A percentile compares a stretch with the other conserved stretches of the same genome.
Evolutionary conservation across 225 moss, liverwort and hornwort genomes (phyloP).

Genomic region (Bryum argenteum): DNA sequence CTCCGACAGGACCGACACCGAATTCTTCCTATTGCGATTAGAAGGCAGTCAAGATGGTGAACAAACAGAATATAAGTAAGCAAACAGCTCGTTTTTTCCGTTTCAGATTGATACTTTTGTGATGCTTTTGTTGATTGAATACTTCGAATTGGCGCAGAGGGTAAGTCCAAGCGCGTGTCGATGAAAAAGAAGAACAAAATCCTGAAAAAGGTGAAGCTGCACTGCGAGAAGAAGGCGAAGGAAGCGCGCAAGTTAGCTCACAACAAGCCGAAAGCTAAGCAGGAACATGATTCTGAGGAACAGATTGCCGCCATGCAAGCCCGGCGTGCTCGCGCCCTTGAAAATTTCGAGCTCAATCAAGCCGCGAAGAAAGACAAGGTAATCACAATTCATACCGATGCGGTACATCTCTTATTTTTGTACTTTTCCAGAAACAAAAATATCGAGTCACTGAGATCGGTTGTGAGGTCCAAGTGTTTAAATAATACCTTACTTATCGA

Average conservation of each 20-base stretch:
- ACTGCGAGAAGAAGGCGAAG: conserved; percentile 96
- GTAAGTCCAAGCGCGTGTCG: conserved; percentile 84
- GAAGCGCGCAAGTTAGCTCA: conserved; percentile 78
- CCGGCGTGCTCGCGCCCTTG: conserved; percentile 73
- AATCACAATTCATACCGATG: conserved; percentile 8
- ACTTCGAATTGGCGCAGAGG: conserved; percentile 59
- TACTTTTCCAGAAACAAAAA: not conserved
- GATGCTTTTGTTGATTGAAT: not conserved
- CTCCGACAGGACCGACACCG: not conserved
- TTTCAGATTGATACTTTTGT: not conserved
- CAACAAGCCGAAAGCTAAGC: conserved; percentile 50
- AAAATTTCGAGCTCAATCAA: conserved; percentile 70
- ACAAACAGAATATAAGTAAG: conserved; percentile 48
- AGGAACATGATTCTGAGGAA: conserved; percentile 69
- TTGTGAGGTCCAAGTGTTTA: too few relatives aligned
- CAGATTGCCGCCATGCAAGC: conserved; percentile 84
- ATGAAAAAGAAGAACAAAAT: conserved; percentile 93
- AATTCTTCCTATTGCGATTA: not conserved
- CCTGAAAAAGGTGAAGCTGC: conserved; percentile 94
- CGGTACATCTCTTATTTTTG: not conserved
- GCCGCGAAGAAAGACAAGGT: conserved; percentile 78
- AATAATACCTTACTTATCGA: too few relatives aligned
- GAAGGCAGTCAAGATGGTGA: conserved; percentile 43
- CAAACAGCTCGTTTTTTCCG: not conserved
- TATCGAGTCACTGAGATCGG: too few relatives aligned